A percentile compares a stretch with the other conserved stretches of the same genome.
Conservation (phyloP, 768 basidiomycete genomes). For the Lanmaoa rubissima region DNA sequence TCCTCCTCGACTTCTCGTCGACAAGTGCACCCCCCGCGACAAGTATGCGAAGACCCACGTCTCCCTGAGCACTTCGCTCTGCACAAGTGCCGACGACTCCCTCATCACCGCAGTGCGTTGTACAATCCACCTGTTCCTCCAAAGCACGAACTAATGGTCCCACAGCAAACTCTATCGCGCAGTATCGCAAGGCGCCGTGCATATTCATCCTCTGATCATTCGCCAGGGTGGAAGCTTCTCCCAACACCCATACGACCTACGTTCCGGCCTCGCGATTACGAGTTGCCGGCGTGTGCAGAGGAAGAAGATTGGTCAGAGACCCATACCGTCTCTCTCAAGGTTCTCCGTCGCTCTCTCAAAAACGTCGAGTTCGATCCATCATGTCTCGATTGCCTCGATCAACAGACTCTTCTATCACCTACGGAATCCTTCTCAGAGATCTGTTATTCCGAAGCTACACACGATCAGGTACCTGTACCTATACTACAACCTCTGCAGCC, state of each 20-base stretch:
- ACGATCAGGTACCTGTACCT: constrained; percentile 30
- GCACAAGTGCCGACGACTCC: constrained; percentile 30
- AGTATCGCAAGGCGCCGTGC: constrained; percentile 29
- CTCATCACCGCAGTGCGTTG: constrained; percentile 21
- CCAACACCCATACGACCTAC: constrained; percentile 35
- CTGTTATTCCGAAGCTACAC: constrained; percentile 42
- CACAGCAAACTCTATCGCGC: constrained; percentile 17
- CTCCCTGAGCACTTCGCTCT: constrained; percentile 26
- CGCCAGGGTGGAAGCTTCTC: constrained; percentile 31
- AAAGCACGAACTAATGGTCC: neutral
- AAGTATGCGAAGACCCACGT: constrained; percentile 33
- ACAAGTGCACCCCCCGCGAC: constrained; percentile 35
- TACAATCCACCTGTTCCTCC: neutral
- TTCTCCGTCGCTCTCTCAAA: constrained; percentile 34
- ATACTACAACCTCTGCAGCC: constrained; percentile 32
- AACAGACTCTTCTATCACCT: constrained; percentile 41
- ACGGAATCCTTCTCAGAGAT: constrained; percentile 42
- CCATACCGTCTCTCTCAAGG: constrained; percentile 30
- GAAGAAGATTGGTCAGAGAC: constrained; percentile 29
- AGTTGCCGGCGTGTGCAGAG: constrained; percentile 29
- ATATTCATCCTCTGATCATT: constrained; percentile 31
- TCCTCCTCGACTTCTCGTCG: constrained; percentile 30
- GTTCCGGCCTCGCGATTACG: constrained; percentile 35
- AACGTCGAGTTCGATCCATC: constrained; percentile 40
- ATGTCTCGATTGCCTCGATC: constrained; percentile 42